Evolutionary conservation across 2,329 filamentous ascomycete species (phyloP).

Genomic region (Tricladium varicosporioides): DNA sequence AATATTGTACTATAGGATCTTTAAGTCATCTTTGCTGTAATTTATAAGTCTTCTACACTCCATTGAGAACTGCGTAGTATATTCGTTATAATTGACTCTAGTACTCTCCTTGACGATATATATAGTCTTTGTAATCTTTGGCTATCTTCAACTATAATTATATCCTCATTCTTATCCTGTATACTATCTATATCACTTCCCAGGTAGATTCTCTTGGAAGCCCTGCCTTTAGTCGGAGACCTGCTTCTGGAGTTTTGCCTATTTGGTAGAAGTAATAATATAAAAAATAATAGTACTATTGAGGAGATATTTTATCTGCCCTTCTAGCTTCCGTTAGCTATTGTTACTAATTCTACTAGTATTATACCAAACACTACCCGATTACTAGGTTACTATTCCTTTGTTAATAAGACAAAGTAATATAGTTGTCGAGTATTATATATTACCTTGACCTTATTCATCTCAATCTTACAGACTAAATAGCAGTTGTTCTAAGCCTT

Average conservation of each 20-base stretch:
- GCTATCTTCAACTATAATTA: slow-evolving; percentile 9
- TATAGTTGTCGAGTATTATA: slow-evolving; percentile 20
- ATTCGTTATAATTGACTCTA: slow-evolving; percentile 13
- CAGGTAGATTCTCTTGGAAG: slow-evolving; percentile 6
- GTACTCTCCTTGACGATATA: slow-evolving; percentile 6
- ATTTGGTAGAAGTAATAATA: too few species aligned
- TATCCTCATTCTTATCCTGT: slow-evolving; percentile 9
- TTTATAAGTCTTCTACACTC: slow-evolving; percentile 7
- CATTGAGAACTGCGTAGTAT: slow-evolving; percentile 10
- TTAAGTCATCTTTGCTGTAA: neutral
- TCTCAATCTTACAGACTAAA: slow-evolving; percentile 27
- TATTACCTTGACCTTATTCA: slow-evolving; percentile 23
- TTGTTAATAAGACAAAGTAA: too few species aligned
- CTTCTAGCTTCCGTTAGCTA: too few species aligned
- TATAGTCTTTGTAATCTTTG: slow-evolving; percentile 1
- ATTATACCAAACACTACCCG: too few species aligned
- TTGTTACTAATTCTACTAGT: too few species aligned
- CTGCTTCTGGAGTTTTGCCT: too few species aligned
- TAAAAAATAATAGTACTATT: too few species aligned
- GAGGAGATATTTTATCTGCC: too few species aligned
- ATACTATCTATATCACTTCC: slow-evolving; percentile 2
- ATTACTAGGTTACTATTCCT: too few species aligned
- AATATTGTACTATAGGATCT: slow-evolving; percentile 4
- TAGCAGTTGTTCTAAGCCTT: slow-evolving; percentile 30
- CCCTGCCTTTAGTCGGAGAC: slow-evolving; percentile 6